Percentiles rank a stretch among this genome's conserved stretches.
phyloP scores from a whole-genome alignment of 305 asterid species.

The Plantago lanceolata region DNA sequence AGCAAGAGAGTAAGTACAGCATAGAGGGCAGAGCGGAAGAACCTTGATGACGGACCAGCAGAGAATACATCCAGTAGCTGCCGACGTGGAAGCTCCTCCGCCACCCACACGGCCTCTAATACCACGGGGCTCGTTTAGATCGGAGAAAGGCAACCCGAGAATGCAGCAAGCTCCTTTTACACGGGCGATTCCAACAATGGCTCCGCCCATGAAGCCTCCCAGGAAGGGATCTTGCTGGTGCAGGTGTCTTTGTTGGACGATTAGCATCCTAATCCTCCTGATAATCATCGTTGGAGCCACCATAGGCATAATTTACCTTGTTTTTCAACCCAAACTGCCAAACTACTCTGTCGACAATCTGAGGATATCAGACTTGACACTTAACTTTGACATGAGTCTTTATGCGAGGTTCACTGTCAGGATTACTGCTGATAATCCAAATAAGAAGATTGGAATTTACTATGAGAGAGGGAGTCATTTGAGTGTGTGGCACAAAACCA shows the following conservation, averaged over 20 bases:
- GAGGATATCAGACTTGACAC: constrained; percentile 65
- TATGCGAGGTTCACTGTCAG: constrained; percentile 60
- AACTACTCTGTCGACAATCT: constrained; percentile 77
- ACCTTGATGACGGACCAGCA: constrained; percentile 53
- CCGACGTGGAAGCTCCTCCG: constrained; percentile 44
- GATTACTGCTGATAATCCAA: constrained; percentile 74
- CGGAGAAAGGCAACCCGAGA: constrained; percentile 38
- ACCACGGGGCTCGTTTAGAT: constrained; percentile 28
- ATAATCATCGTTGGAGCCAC: constrained; percentile 54
- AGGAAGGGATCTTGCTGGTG: constrained; percentile 45
- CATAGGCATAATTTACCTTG: constrained; percentile 58
- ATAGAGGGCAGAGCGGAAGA: neutral
- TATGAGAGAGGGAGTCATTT: constrained; percentile 74
- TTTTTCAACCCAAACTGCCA: constrained; percentile 75
- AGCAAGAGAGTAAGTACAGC: constrained; percentile 3
- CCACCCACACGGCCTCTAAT: constrained; percentile 34
- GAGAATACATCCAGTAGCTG: constrained; percentile 61
- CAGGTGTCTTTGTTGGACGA: constrained; percentile 77
- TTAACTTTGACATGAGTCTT: constrained; percentile 69
- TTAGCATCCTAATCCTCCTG: constrained; percentile 52
- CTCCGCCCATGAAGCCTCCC: constrained; percentile 30
- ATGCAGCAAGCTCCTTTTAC: constrained; percentile 27
- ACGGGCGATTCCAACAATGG: constrained; percentile 26
- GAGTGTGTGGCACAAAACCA: constrained; percentile 77
- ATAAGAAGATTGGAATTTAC: constrained; percentile 77